Conservation (phyloP, 2,329 filamentous ascomycete species). For the Macrophomina tecta region DNA sequence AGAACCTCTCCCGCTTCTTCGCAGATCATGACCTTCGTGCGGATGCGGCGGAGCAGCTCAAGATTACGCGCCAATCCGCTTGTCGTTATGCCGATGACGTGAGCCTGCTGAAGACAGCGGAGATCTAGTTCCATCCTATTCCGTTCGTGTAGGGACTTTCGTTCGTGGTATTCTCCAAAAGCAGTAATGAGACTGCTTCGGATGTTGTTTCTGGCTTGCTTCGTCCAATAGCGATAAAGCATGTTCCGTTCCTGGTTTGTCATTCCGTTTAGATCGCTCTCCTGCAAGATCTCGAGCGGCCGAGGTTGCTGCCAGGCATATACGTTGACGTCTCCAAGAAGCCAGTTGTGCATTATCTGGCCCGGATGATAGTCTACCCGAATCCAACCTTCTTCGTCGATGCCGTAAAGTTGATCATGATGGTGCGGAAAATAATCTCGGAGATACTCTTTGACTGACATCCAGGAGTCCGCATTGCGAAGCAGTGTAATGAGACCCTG, state of each 20-base stretch:
- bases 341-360: neutral
- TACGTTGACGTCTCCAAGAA: neutral
- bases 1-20: constrained; percentile 74
- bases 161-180: neutral
- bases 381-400: constrained; percentile 10
- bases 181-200: neutral
- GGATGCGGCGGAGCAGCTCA: constrained; percentile 55
- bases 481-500: constrained; percentile 26
- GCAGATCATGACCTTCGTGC: constrained; percentile 65
- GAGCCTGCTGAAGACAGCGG: constrained; percentile 43
- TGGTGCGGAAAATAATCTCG: neutral
- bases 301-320: too few species aligned
- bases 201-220: neutral
- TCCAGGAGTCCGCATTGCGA: constrained; percentile 17
- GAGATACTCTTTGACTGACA: constrained; percentile 22
- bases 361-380: neutral
- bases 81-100: constrained; percentile 66
- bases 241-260: too few species aligned
- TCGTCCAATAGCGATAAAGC: constrained; percentile 29
- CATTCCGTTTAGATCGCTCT: too few species aligned
- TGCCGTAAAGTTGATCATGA: neutral
- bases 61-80: constrained; percentile 64
- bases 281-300: too few species aligned
- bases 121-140: constrained; percentile 18
- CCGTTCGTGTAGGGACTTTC: neutral